A percentile compares a stretch with the other conserved stretches of the same genome.
Conservation (phyloP, 768 basidiomycete genomes). For the Naganishia friedmannii region DNA sequence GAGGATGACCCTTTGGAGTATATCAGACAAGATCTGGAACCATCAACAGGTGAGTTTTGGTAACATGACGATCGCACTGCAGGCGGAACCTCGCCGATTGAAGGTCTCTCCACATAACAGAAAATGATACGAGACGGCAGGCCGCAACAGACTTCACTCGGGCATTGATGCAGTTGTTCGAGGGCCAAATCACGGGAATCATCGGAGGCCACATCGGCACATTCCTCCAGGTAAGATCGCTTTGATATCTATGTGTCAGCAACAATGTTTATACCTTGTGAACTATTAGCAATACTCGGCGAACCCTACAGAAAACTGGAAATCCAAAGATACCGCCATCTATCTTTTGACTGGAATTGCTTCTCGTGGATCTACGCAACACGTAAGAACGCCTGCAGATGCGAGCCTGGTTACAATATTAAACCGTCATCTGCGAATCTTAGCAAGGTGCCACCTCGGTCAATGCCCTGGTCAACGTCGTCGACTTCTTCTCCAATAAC, state of each 20-base stretch:
- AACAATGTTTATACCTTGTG: constrained; percentile 9
- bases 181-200: constrained; percentile 80
- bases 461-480: constrained; percentile 85
- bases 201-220: constrained; percentile 77
- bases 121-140: constrained; percentile 80
- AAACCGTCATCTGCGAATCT: neutral
- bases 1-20: constrained; percentile 96
- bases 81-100: no score
- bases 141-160: constrained; percentile 94
- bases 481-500: constrained; percentile 90
- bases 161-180: constrained; percentile 75
- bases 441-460: constrained; percentile 91
- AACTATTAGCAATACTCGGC: constrained; percentile 58
- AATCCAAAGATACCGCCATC: constrained; percentile 87
- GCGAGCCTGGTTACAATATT: neutral
- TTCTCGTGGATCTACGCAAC: constrained; percentile 76
- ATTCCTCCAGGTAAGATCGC: constrained; percentile 58
- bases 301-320: constrained; percentile 67
- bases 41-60: constrained; percentile 56
- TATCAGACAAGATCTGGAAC: constrained; percentile 78
- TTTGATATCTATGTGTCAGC: neutral
- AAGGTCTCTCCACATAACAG: no score
- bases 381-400: constrained; percentile 57
- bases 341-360: constrained; percentile 93
- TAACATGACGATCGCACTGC: no score